Evolutionary conservation across 2,329 filamentous ascomycete genomes (phyloP).

Genomic region (Cladosporium sp.): DNA sequence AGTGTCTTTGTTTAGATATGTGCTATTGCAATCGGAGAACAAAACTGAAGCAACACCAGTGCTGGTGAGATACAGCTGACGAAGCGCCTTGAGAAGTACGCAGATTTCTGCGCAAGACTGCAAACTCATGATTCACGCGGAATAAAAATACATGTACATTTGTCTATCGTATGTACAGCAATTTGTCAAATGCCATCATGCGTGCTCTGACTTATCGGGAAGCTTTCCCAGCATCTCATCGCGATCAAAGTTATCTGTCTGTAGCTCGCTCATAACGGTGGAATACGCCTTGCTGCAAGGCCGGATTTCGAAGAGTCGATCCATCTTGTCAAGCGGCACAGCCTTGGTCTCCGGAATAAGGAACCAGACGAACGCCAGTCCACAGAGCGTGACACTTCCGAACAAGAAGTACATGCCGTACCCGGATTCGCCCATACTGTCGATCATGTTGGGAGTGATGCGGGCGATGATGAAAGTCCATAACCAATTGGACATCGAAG

Average conservation of each 20-base stretch:
- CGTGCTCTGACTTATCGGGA: neutral
- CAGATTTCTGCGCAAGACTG: neutral
- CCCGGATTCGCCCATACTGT: conserved; percentile 29
- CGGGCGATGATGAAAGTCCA: conserved; percentile 40
- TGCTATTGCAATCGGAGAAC: too few relatives aligned
- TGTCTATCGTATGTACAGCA: neutral
- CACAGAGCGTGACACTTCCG: conserved; percentile 17
- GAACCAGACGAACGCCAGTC: conserved; percentile 16
- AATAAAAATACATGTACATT: neutral
- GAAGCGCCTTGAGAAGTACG: neutral
- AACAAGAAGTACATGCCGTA: conserved; percentile 41
- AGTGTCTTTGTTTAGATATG: too few relatives aligned
- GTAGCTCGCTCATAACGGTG: conserved; percentile 28
- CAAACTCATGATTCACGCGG: too few relatives aligned
- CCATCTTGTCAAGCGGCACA: conserved; percentile 19
- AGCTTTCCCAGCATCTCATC: conserved; percentile 14
- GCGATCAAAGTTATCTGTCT: conserved; percentile 17
- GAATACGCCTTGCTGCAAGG: conserved; percentile 44
- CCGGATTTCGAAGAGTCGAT: conserved; percentile 42
- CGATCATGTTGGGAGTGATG: conserved; percentile 39
- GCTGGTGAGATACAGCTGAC: neutral
- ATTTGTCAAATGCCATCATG: neutral
- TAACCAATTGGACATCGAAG: conserved; percentile 37
- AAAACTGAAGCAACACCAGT: too few relatives aligned
- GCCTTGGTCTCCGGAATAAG: conserved; percentile 18